phyloP scores from a whole-genome alignment of 2,329 filamentous ascomycete genomes.

The Phialophora macrospora region DNA sequence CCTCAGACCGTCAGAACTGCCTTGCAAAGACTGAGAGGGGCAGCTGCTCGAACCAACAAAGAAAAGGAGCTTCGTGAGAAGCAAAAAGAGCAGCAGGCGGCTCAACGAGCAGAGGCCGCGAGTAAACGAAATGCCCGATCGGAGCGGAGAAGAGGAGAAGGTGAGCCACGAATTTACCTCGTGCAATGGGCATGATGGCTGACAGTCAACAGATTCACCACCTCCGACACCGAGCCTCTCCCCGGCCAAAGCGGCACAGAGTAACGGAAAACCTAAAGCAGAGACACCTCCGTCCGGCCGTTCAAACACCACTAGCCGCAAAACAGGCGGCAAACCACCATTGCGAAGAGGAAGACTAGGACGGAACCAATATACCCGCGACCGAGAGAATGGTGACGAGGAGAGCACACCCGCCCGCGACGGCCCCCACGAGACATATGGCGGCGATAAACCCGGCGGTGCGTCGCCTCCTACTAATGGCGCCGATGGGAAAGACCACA shows the following conservation, averaged over 20 bases:
- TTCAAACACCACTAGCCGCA: constrained; percentile 62
- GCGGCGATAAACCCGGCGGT: constrained; percentile 26
- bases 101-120: constrained; percentile 70
- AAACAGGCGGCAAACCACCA: constrained; percentile 62
- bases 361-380: constrained; percentile 82
- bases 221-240: constrained; percentile 67
- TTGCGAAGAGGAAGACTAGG: constrained; percentile 71
- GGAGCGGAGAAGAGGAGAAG: constrained; percentile 79
- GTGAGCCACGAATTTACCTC: constrained; percentile 53
- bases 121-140: constrained; percentile 81
- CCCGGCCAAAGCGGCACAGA: constrained; percentile 50
- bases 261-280: constrained; percentile 50
- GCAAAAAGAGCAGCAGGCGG: constrained; percentile 73
- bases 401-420: constrained; percentile 42
- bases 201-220: constrained; percentile 65
- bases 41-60: constrained; percentile 58
- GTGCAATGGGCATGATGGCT: constrained; percentile 1
- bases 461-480: constrained; percentile 46
- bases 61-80: constrained; percentile 55
- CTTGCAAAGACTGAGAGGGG: constrained; percentile 60
- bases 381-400: constrained; percentile 65
- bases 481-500: constrained; percentile 34
- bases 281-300: constrained; percentile 48
- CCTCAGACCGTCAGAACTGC: constrained; percentile 51
- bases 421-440: constrained; percentile 38